phyloP scores from a whole-genome alignment of 2,329 filamentous ascomycete genomes.

The Xylariomycetidae sp. region DNA sequence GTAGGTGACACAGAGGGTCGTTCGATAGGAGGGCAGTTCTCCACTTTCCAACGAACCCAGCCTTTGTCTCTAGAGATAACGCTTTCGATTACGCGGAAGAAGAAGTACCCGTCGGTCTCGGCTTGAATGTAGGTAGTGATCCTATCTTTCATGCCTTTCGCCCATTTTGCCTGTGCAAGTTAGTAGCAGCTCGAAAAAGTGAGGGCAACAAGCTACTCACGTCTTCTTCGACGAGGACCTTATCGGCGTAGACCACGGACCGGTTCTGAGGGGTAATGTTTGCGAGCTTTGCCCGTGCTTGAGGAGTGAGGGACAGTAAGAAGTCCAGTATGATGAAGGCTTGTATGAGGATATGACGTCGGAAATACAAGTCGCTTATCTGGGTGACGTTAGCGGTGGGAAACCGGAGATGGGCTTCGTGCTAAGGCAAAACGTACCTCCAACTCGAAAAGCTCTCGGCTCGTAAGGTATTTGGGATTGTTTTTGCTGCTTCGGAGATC shows the following conservation, averaged over 20 bases:
- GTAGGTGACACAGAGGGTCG: conserved; percentile 62
- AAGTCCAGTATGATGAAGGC: conserved; percentile 93
- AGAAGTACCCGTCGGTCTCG: conserved; percentile 81
- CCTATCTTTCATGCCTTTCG: conserved; percentile 64
- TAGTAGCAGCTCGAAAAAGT: conserved; percentile 12
- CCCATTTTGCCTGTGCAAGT: conserved; percentile 67
- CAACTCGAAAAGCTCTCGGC: conserved; percentile 88
- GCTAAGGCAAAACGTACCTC: conserved; percentile 52
- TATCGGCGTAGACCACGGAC: conserved; percentile 75
- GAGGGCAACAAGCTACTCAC: conserved; percentile 47
- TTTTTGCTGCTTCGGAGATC: conserved; percentile 67
- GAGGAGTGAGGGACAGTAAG: conserved; percentile 78
- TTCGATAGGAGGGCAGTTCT: conserved; percentile 84
- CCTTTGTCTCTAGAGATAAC: conserved; percentile 95
- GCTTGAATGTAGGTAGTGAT: conserved; percentile 81
- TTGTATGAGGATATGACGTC: conserved; percentile 90
- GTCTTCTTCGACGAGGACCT: conserved; percentile 75
- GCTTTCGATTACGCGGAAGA: conserved; percentile 93
- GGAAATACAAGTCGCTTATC: conserved; percentile 91
- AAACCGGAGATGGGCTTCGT: not conserved
- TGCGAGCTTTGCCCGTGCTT: conserved; percentile 72
- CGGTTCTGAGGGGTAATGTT: conserved; percentile 69
- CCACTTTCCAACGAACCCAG: conserved; percentile 97
- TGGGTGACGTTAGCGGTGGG: conserved; percentile 31
- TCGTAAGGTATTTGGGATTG: conserved; percentile 98